Evolutionary conservation across 176 grass and related monocot species (phyloP), one percentile per base, ranked within the genome.

Genomic region (Pontederia paniculata): DNA sequence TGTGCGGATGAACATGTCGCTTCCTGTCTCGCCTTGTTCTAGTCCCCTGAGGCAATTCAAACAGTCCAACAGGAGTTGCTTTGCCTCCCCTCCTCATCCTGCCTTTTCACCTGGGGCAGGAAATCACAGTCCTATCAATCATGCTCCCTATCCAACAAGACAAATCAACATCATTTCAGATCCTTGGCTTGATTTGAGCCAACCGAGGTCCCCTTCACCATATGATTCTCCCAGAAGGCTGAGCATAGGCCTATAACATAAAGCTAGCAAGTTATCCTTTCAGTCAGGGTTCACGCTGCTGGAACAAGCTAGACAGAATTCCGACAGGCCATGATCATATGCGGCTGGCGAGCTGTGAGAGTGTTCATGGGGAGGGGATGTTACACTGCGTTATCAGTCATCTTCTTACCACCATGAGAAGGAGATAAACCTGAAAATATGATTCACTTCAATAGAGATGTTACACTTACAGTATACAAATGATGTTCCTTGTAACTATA

Each of bases 41-140:
- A 98, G 93, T 70, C 93, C 93, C 3, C 42, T 72, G 37, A 78
- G 93, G 74, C 77, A 84, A 46, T 88, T 81, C 15, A 70, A 65
- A 57, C 80, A 82, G 51, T 52, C 68, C 9, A 98, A 91, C 28
- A 63, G 83, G 48, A 98, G 86, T 58, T 91, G 93, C 60, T 70
- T 98, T 53, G 83, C 80, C 9, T 98, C 93, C 9, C 86, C 86
- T 25, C 86, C 83, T 75, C 86, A 98, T 70, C 83, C 93, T 49
- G 80, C 77, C 15, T 97, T 74, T 72, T 90, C 86, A 57, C 74
- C 86, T 11, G 77, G 79, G 74, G 83, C 93, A 79, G 63, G 72
- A 17, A 88, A 81, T 76, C 80, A 88, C 57, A 91, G 83, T 60
- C 80, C 80, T 52, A 77, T 98, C 74, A 98, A 91, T 67, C 23